Evolutionary conservation across 1,139 yeast species (phyloP).

Genomic region (Saccharomyces pastorianus): DNA sequence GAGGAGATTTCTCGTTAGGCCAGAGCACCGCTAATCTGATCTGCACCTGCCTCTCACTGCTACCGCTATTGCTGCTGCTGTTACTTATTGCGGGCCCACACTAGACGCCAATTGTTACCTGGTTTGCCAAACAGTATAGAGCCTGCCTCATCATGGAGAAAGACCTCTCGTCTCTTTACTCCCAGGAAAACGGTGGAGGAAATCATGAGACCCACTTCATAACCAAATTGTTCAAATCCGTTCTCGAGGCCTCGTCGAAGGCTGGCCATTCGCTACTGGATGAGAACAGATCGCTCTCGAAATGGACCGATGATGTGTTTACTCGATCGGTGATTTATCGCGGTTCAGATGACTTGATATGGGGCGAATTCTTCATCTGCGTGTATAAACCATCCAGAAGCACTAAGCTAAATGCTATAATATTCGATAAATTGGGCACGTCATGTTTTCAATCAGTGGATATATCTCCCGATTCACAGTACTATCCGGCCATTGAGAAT

Average conservation of each 20-base stretch:
- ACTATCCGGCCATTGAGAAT: constrained; percentile 73
- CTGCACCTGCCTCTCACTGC: not conserved
- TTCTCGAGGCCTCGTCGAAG: not conserved
- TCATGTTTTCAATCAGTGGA: constrained; percentile 55
- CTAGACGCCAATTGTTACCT: not conserved
- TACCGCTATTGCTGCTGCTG: not conserved
- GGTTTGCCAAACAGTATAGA: not conserved
- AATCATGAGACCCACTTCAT: not conserved
- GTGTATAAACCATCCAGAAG: constrained; percentile 42
- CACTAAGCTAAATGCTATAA: constrained; percentile 47
- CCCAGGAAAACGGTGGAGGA: not conserved
- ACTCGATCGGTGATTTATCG: constrained; percentile 48
- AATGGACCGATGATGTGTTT: constrained; percentile 15
- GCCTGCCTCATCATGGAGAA: not conserved
- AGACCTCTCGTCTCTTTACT: not conserved
- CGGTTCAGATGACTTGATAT: constrained; percentile 46
- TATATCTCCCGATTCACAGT: constrained; percentile 54
- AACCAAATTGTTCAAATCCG: not conserved
- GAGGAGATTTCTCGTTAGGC: not conserved
- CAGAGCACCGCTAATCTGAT: not conserved
- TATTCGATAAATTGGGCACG: constrained; percentile 65
- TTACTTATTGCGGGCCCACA: not conserved
- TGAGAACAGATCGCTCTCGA: not conserved
- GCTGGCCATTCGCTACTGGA: not conserved
- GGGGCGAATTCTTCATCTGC: constrained; percentile 47